Evolutionary conservation across 306 rosid species (phyloP).

Genomic region (Vachellia collinsii): DNA sequence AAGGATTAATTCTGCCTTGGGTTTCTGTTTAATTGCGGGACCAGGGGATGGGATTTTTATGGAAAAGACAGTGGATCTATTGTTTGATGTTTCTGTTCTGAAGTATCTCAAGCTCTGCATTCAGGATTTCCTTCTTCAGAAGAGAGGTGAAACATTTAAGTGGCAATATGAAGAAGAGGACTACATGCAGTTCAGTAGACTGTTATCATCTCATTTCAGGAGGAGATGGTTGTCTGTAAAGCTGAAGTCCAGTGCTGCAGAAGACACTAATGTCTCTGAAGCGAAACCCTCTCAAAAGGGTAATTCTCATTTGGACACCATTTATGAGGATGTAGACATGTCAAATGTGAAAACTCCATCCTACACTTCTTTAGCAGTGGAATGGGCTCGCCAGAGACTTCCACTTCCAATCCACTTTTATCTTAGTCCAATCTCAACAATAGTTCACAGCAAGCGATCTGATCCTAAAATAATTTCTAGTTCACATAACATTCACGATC

Average conservation of each 20-base stretch:
- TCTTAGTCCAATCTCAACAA: constrained; percentile 84
- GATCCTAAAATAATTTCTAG: constrained; percentile 51
- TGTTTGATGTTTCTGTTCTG: constrained; percentile 61
- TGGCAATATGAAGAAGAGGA: constrained; percentile 79
- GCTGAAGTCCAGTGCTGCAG: constrained; percentile 54
- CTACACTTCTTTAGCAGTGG: constrained; percentile 51
- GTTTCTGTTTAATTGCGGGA: constrained; percentile 71
- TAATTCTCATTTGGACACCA: constrained; percentile 58
- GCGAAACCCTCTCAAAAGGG: constrained; percentile 49
- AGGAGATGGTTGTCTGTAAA: constrained; percentile 79
- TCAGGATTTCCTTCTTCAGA: constrained; percentile 50
- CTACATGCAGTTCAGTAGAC: constrained; percentile 57
- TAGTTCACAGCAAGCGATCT: constrained; percentile 54
- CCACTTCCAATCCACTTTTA: constrained; percentile 86
- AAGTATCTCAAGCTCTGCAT: constrained; percentile 65
- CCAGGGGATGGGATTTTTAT: constrained; percentile 59
- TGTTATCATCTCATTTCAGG: constrained; percentile 74
- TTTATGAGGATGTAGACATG: constrained; percentile 73
- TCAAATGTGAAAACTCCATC: constrained; percentile 40
- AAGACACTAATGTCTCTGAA: constrained; percentile 38
- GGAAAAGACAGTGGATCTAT: constrained; percentile 57
- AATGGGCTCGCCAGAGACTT: constrained; percentile 90
- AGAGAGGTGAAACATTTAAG: constrained; percentile 48
- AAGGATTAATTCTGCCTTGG: constrained; percentile 61
- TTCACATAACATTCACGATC: constrained; percentile 42